These are phyloP conservation scores for Candida ascalaphidarum DNA, from an alignment of 805 yeast genomes.

Conservation along the genomic window DNA sequence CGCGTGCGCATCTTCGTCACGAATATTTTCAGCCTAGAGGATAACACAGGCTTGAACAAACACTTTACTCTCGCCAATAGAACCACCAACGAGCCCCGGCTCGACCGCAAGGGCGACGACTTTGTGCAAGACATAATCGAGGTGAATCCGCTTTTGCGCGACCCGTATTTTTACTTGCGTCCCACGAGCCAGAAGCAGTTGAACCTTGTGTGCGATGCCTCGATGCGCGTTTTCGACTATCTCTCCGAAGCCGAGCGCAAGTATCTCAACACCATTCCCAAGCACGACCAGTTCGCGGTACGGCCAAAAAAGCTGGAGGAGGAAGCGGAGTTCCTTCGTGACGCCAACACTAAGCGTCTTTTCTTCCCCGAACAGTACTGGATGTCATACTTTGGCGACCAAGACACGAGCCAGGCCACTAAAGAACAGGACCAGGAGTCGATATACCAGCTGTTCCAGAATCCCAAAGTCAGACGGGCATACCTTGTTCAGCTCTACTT, in stretches of 20 bases:
- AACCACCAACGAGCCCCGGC: conserved; percentile 11
- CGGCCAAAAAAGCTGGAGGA: conserved; percentile 7
- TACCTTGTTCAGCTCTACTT: conserved; percentile 22
- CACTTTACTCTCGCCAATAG: conserved; percentile 24
- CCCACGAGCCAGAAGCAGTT: conserved; percentile 12
- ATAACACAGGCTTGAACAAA: conserved; percentile 37
- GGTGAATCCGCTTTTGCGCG: conserved; percentile 21
- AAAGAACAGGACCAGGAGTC: conserved; percentile 15
- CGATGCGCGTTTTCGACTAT: conserved; percentile 18
- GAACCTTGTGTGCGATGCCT: conserved; percentile 11
- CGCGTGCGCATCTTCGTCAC: conserved; percentile 27
- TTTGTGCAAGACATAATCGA: conserved; percentile 24
- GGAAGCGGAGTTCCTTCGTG: conserved; percentile 7
- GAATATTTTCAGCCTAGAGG: conserved; percentile 27
- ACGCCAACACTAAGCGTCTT: conserved; percentile 10
- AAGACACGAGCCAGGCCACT: conserved; percentile 7
- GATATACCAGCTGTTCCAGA: conserved; percentile 16
- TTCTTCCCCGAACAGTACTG: conserved; percentile 32
- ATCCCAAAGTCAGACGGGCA: conserved; percentile 16
- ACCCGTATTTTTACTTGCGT: conserved; percentile 25
- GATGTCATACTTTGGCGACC: conserved; percentile 20
- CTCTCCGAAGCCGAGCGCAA: conserved; percentile 21
- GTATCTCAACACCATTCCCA: conserved; percentile 8
- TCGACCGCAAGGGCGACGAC: conserved; percentile 15
- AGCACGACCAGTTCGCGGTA: conserved; percentile 10